Base-by-base conservation (phyloP, 163 green algal genomes). In the Chlorella variabilis region DNA sequence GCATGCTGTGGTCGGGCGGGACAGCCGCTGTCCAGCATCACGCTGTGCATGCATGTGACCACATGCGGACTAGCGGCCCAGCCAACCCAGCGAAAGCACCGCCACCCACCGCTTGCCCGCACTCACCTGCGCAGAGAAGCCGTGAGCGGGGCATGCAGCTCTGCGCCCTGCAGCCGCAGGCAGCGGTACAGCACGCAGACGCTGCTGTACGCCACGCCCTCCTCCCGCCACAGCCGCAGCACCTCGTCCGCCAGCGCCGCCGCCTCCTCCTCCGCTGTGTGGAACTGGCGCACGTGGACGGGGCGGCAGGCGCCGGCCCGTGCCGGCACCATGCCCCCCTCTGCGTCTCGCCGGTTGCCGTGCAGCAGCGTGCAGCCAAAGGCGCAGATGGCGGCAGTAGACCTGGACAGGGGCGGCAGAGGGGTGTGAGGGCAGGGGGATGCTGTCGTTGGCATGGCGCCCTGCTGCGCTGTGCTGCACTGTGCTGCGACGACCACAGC, bases 321-420 rank as follows among this genome's bases (percentile, higher is more conserved):
- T 13, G 76, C 76, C 0, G 76, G 51, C 45, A 68, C 25, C 76
- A 82, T 67, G 33, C 21, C 4, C 62, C 75, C 67, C 4, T 75
- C 21, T 0, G 45, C 25, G 4, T 56, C 33, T 0, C 76, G 76
- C 1, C 27, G 71, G 36, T 77, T 81, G 45, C 59, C 84, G 29
- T 77, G 41, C 41, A 90, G 75, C 48, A 87, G 59, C 20, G 69
- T 54, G 68, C 61, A 9, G 21, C 66, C 86, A n/a, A 89, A 70
- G 18, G 51, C 23, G 56, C 88, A 73, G 63, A 90, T 85, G 71
- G 63, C 49, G 4, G 71, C 54, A 5, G 69, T 82, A 11, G 45
- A 75, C 62, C 76, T 73, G 39, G 25, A 36, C 2, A 45, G 18
- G 45, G 20, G 31, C 0, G 18, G 18, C 2, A 31, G 65, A 20